These are phyloP conservation scores for Apiotrichum brassicae DNA, from an alignment of 1,284 basidiomycete species.

Conservation along the genomic window DNA sequence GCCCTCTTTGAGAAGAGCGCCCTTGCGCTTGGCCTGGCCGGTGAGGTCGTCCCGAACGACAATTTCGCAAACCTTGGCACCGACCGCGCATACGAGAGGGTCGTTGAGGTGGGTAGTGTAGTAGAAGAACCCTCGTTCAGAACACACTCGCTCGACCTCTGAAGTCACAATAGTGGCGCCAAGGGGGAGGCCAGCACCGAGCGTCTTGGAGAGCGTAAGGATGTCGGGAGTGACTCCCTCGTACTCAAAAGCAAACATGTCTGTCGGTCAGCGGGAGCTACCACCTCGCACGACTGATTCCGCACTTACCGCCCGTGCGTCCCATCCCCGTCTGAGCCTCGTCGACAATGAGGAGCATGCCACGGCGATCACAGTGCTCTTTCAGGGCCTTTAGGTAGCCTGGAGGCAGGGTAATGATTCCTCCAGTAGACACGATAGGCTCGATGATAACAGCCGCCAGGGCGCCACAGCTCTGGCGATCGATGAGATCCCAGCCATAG, in stretches of 20 bases:
- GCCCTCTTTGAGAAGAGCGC: constrained; percentile 52
- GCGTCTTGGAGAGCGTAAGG: constrained; percentile 79
- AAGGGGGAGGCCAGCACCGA: constrained; percentile 88
- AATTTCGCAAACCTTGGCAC: constrained; percentile 68
- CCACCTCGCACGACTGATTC: not conserved
- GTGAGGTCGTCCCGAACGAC: constrained; percentile 47
- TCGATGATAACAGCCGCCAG: constrained; percentile 45
- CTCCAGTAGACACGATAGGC: constrained; percentile 45
- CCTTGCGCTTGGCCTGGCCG: constrained; percentile 17
- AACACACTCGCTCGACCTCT: constrained; percentile 48
- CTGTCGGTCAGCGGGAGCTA: constrained; percentile 7
- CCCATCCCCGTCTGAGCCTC: constrained; percentile 84
- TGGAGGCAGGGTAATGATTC: constrained; percentile 28
- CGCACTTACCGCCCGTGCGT: constrained; percentile 66
- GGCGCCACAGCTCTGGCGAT: constrained; percentile 28
- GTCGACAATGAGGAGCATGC: constrained; percentile 63
- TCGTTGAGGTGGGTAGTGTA: constrained; percentile 37
- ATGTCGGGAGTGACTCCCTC: constrained; percentile 78
- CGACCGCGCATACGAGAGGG: constrained; percentile 44
- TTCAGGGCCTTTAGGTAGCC: constrained; percentile 32
- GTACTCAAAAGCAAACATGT: constrained; percentile 58
- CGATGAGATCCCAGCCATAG: constrained; percentile 37
- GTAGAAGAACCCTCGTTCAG: constrained; percentile 47
- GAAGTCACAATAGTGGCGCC: constrained; percentile 70
- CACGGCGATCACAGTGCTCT: constrained; percentile 26